These are phyloP conservation scores for Phytophthora cryptogea DNA, from an alignment of 352 stramenopile species.

Conservation along the genomic window DNA sequence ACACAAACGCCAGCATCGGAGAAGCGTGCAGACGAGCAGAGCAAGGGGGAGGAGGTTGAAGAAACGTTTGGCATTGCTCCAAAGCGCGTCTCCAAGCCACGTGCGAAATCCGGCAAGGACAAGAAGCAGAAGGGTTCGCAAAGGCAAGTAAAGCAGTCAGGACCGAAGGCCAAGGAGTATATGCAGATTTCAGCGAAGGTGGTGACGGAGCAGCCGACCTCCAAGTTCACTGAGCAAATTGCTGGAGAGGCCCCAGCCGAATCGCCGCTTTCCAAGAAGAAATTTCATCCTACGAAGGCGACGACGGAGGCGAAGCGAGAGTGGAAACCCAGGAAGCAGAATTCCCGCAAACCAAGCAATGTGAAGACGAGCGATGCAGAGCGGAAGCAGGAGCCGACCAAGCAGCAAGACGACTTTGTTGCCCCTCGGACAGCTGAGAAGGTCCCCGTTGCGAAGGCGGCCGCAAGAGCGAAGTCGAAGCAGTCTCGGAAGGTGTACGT, in stretches of 20 bases:
- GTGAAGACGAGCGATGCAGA: slow-evolving; percentile 6
- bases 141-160: slow-evolving; percentile 9
- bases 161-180: slow-evolving; percentile 2
- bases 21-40: slow-evolving; percentile 16
- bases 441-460: background rate
- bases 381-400: slow-evolving; percentile 8
- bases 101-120: slow-evolving; percentile 12
- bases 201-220: background rate
- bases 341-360: slow-evolving; percentile 1
- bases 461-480: slow-evolving; percentile 17
- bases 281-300: slow-evolving; percentile 9
- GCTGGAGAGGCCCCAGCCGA: slow-evolving; percentile 25
- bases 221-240: slow-evolving; percentile 23
- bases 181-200: slow-evolving; percentile 10
- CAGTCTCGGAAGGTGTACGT: slow-evolving; percentile 41
- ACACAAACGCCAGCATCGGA: background rate
- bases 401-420: background rate
- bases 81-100: slow-evolving; percentile 14
- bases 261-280: slow-evolving; percentile 16
- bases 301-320: background rate
- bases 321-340: background rate
- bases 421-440: slow-evolving; percentile 11
- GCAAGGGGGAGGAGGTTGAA: slow-evolving; percentile 25
- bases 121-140: slow-evolving; percentile 7
- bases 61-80: slow-evolving; percentile 4